Evolutionary conservation across 768 basidiomycete species (phyloP).

Genomic region (Strobilomyces dryophilus): DNA sequence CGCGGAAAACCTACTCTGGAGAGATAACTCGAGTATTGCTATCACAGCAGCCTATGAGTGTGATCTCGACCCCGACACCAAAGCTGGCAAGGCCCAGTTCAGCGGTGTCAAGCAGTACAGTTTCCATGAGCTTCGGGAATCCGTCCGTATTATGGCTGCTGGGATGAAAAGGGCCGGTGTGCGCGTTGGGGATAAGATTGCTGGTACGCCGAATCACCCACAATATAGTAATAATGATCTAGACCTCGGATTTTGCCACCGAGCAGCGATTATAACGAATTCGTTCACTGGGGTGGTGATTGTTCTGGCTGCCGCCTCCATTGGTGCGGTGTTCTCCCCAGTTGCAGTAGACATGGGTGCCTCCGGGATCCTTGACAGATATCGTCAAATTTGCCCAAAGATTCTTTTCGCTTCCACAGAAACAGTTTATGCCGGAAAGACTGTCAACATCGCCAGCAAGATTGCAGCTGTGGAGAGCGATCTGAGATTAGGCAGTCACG

Average conservation of each 20-base stretch:
- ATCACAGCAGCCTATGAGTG: constrained; percentile 56
- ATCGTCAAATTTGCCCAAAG: constrained; percentile 68
- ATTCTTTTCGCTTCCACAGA: constrained; percentile 68
- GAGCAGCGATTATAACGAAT: constrained; percentile 60
- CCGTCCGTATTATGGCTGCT: constrained; percentile 54
- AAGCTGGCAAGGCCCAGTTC: constrained; percentile 15
- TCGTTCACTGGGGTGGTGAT: constrained; percentile 55
- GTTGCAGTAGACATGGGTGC: constrained; percentile 72
- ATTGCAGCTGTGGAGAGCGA: constrained; percentile 49
- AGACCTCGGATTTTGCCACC: not conserved
- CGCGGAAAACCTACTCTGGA: constrained; percentile 65
- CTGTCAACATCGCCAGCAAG: constrained; percentile 51
- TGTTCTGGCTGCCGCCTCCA: constrained; percentile 59
- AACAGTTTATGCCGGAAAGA: constrained; percentile 59
- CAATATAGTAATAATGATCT: not conserved
- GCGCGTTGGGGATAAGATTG: constrained; percentile 59
- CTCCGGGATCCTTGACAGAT: constrained; percentile 56
- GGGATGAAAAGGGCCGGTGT: constrained; percentile 57
- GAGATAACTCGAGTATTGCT: constrained; percentile 58
- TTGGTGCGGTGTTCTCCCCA: constrained; percentile 66
- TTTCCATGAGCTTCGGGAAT: constrained; percentile 49
- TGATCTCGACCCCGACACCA: constrained; percentile 29
- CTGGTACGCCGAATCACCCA: constrained; percentile 40
- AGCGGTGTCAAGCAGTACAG: constrained; percentile 41
- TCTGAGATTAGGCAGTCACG: constrained; percentile 37